Evolutionary conservation across 345 rosid genomes (phyloP), one percentile per base, ranked within the genome.

Genomic region (Cochlearia excelsa): DNA sequence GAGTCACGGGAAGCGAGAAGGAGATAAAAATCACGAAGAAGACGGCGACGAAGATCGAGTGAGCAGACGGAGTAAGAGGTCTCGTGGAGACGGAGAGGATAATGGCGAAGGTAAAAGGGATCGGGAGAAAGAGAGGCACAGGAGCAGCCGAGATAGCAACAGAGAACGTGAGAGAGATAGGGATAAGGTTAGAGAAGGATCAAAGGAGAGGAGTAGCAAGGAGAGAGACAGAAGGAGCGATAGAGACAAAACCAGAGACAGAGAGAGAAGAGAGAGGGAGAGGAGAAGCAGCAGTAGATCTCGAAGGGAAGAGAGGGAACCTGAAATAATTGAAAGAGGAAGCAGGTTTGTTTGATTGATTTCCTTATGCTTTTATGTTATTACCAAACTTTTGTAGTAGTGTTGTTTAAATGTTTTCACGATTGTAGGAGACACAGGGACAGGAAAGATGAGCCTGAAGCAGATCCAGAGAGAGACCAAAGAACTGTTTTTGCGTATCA

Each of bases 391-490:
- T n/a, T n/a, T n/a, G n/a, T n/a, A n/a, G n/a, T n/a, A n/a, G n/a
- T n/a, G n/a, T n/a, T n/a, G n/a, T n/a, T n/a, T n/a, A n/a, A n/a
- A n/a, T n/a, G n/a, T n/a, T n/a, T n/a, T n/a, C n/a, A 33, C 45
- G 23, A 45, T 57, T 68, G 50, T 79, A 90, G 96, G 81, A 84
- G 83, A 74, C 80, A 59, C 57, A 90, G 71, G 77, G 96, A 90
- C 9, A 87, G 87, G 84, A 87, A 82, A 73, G 96, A 90, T 58
- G 96, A 87, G 73, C 86, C 89, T 61, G 97, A 87, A 76, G 87
- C 84, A 45, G 97, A 90, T 76, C 97, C 97, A 1, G 97, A 90
- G 78, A 87, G 96, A 74, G 97, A 90, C 71, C 97, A 87, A 70
- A 79, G 94, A 78, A 87, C 97, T 5, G 97, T 90, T 73, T 90